Evolutionary conservation across 1,139 yeast species (phyloP).

Genomic region (Geotrichum fermentans): DNA sequence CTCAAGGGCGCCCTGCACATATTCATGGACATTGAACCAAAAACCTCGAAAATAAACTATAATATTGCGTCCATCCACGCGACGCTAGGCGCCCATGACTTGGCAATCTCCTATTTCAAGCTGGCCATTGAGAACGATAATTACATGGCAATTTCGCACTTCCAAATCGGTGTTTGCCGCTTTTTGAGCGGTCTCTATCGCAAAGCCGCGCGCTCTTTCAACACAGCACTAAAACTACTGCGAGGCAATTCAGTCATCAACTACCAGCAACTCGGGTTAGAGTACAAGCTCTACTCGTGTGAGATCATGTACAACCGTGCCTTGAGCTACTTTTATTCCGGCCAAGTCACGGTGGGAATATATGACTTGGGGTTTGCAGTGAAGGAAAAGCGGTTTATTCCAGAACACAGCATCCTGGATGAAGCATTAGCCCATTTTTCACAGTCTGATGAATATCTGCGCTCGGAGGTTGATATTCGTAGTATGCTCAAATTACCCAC

Average conservation of each 20-base stretch:
- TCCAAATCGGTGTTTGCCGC: conserved; percentile 29
- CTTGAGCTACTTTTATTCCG: conserved; percentile 25
- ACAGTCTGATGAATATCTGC: conserved; percentile 11
- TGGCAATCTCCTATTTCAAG: conserved; percentile 22
- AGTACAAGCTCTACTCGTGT: conserved; percentile 26
- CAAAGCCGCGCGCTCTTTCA: conserved; percentile 26
- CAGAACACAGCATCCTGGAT: conserved; percentile 27
- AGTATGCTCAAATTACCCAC: conserved; percentile 14
- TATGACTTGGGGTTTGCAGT: conserved; percentile 24
- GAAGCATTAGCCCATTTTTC: conserved; percentile 24
- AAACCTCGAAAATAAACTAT: conserved; percentile 22
- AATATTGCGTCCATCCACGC: conserved; percentile 24
- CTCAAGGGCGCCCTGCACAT: conserved; percentile 15
- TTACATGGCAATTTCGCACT: conserved; percentile 28
- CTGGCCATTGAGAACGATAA: conserved; percentile 24
- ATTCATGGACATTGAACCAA: conserved; percentile 12
- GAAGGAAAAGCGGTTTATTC: conserved; percentile 24
- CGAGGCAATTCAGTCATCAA: conserved; percentile 28
- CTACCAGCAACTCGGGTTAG: conserved; percentile 27
- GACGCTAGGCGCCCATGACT: conserved; percentile 21
- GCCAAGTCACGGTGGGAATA: conserved; percentile 23
- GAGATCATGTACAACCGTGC: conserved; percentile 29
- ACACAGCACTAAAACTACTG: conserved; percentile 25
- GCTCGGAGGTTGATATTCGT: conserved; percentile 7
- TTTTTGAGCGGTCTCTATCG: conserved; percentile 25